Base-by-base conservation (phyloP, 176 grass and related monocot genomes). In the Oryza meridionalis region DNA sequence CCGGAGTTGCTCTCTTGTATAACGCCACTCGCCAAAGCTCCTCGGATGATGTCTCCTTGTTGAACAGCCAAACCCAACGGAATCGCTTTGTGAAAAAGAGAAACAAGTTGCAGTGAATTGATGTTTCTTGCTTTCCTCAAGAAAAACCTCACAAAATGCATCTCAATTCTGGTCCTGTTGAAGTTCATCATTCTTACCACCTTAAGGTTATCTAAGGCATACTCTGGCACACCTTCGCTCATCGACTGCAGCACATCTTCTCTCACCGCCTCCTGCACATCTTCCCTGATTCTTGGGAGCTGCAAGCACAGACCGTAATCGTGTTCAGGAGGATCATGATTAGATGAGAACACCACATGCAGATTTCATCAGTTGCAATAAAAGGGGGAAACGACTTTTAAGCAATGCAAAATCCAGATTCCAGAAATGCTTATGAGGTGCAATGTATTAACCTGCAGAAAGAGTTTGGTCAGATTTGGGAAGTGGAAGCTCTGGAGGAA, bases 401-500 rank as follows among this genome's bases (percentile, higher is more conserved):
- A 53, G 43, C 3, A 44, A 25, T 50, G 7, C 7, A 58, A 53
- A 21, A 19, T 55, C 16, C 51, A 55, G 17, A 55, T 19, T 31
- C 29, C 44, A 51, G 17, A 9, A 80, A 73, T 32, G 4, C 22
- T 16, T 4, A 40, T 5, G 19, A 0, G 44, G 2, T 32, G 43
- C 50, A 1, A 40, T 40, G 7, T 22, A 61, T 25, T n/a, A 79
- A 95, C 90, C 90, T 92, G 90, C 76, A 95, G 26, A 80, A 93
- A 95, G 77, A 96, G 86, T 47, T 55, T 85, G 75, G 86, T 75
- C 33, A 96, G 83, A 55, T 78, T 77, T 44, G 51, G 67, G 21
- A 80, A 92, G 33, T 79, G 70, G 76, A 53, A 89, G 16, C 62
- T 70, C 50, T 77, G 79, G 55, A 96, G 75, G 70, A 96, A 92